Percentiles rank a stretch among this genome's conserved stretches.
Conservation (phyloP, 106 monocot species). For the Apostasia ramifera region DNA sequence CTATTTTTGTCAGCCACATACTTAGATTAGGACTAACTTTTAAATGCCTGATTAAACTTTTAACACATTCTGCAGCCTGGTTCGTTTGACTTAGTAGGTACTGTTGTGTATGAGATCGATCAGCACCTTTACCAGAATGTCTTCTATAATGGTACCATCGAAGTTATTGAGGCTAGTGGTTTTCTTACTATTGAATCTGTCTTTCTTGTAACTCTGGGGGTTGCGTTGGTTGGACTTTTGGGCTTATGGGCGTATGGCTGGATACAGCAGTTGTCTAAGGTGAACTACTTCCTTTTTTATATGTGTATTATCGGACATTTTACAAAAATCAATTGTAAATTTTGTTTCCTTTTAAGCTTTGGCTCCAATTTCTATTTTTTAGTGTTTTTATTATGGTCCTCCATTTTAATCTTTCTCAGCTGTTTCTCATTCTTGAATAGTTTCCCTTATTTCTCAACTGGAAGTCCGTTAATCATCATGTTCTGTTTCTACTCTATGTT, state of each 20-base stretch:
- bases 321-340: background rate
- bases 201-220: slow-evolving; percentile 84
- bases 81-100: slow-evolving; percentile 88
- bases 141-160: slow-evolving; percentile 93
- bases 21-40: background rate
- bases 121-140: slow-evolving; percentile 76
- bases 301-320: background rate
- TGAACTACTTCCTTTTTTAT: slow-evolving; percentile 13
- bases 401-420: too few relatives aligned
- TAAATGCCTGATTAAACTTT: slow-evolving; percentile 2
- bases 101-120: slow-evolving; percentile 89
- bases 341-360: too few relatives aligned
- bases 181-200: slow-evolving; percentile 83
- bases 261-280: slow-evolving; percentile 88
- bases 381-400: too few relatives aligned
- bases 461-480: too few relatives aligned
- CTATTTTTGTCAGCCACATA: background rate
- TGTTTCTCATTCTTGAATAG: too few relatives aligned
- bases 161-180: slow-evolving; percentile 92
- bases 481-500: too few relatives aligned
- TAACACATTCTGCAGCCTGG: slow-evolving; percentile 56
- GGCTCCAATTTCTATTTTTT: too few relatives aligned
- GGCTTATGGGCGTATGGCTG: slow-evolving; percentile 85
- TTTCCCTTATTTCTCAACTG: too few relatives aligned
- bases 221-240: slow-evolving; percentile 54